These are phyloP conservation scores for Phyllostachys edulis DNA, from an alignment of 176 grass and related monocot genomes.

Conservation along the genomic window DNA sequence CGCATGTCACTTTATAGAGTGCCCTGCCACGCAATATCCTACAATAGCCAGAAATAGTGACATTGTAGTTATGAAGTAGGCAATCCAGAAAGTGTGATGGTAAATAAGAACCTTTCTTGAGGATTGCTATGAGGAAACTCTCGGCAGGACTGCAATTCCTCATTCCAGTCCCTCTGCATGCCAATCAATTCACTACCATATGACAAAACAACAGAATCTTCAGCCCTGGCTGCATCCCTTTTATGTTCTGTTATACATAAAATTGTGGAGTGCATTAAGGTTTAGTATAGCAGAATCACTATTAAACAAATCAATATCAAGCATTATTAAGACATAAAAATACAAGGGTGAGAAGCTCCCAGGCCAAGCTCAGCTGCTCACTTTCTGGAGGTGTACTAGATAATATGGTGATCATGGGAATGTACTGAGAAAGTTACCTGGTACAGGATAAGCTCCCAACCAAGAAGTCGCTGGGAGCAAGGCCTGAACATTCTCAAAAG, in stretches of 20 bases:
- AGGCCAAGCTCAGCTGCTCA: neutral
- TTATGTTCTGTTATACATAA: conserved; percentile 66
- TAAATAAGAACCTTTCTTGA: conserved; percentile 77
- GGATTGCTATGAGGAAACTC: conserved; percentile 90
- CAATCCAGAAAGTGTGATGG: conserved; percentile 12
- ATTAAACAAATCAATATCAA: neutral
- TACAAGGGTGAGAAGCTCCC: neutral
- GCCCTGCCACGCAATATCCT: conserved; percentile 97
- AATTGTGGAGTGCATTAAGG: neutral
- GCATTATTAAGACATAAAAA: neutral
- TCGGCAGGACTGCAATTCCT: conserved; percentile 90
- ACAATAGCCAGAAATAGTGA: conserved; percentile 36
- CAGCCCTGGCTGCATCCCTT: conserved; percentile 85
- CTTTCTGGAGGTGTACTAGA: neutral
- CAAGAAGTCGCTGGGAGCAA: conserved; percentile 86
- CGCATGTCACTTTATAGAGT: conserved; percentile 96
- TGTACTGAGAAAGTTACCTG: conserved; percentile 44
- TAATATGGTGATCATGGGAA: neutral
- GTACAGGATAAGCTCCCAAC: conserved; percentile 66
- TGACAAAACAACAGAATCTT: conserved; percentile 75
- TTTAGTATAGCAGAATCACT: neutral
- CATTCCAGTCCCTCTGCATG: conserved; percentile 99
- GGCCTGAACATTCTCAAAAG: conserved; percentile 92
- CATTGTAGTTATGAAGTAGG: conserved; percentile 1
- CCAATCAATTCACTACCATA: conserved; percentile 96